Evolutionary conservation across 2,329 filamentous ascomycete genomes (phyloP).

Genomic region (Penicillium rolfsii): DNA sequence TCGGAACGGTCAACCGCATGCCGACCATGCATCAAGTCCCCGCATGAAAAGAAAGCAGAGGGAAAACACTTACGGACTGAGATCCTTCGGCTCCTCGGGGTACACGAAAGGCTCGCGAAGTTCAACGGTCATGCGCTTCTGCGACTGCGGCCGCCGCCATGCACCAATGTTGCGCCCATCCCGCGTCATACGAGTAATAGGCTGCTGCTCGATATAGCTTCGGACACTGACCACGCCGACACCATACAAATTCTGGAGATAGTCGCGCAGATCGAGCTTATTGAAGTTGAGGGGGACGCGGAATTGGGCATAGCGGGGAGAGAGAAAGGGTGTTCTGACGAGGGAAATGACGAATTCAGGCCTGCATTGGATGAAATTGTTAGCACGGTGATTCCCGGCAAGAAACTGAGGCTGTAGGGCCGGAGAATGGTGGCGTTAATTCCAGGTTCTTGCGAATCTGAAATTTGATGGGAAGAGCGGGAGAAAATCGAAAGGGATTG

Average conservation of each 20-base stretch:
- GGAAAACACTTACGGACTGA: conserved; percentile 55
- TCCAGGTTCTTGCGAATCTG: conserved; percentile 7
- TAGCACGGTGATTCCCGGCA: not conserved
- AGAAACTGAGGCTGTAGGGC: not conserved
- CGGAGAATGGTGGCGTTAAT: not conserved
- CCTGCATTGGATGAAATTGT: conserved; percentile 50
- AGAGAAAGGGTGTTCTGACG: conserved; percentile 70
- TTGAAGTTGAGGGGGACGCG: conserved; percentile 87
- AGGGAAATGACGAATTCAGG: conserved; percentile 81
- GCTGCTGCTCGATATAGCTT: conserved; percentile 75
- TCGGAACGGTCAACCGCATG: not conserved
- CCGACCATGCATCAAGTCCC: not conserved
- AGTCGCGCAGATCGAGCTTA: conserved; percentile 95
- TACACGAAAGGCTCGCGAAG: conserved; percentile 85
- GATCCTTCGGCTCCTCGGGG: conserved; percentile 70
- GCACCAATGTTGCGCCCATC: conserved; percentile 51
- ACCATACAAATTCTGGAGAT: conserved; percentile 83
- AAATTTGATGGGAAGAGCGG: conserved; percentile 15
- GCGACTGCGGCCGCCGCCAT: conserved; percentile 70
- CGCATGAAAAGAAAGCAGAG: not conserved
- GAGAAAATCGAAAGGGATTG: not conserved
- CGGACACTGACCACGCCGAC: conserved; percentile 74
- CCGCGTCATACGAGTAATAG: conserved; percentile 53
- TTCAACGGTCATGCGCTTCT: conserved; percentile 95
- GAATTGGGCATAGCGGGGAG: conserved; percentile 85